Conservation (phyloP, 257 asterid genomes). For the Forsythia viridissima region DNA sequence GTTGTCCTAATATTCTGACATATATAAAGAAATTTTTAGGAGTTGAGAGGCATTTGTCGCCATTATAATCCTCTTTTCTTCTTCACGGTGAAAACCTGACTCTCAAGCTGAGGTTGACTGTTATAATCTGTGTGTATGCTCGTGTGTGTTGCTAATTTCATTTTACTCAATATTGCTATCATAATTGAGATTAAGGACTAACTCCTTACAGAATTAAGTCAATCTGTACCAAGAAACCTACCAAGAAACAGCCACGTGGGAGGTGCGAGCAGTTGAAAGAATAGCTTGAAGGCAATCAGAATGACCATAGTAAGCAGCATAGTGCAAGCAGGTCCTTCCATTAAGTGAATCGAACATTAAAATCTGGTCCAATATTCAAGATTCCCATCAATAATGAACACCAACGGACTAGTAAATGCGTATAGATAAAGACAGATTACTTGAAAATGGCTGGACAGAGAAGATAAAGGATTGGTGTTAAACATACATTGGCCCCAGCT, state of each 20-base stretch:
- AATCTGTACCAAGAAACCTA: constrained; percentile 26
- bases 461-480: constrained; percentile 2
- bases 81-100: not conserved
- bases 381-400: constrained; percentile 3
- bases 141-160: not conserved
- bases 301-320: constrained; percentile 93
- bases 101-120: not conserved
- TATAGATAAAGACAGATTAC: not conserved
- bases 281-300: constrained; percentile 73
- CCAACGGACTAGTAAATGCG: not conserved
- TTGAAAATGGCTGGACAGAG: not conserved
- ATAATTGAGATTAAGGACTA: not conserved
- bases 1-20: too few relatives aligned
- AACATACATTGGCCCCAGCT: constrained; percentile 89
- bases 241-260: constrained; percentile 88
- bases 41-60: not conserved
- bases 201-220: not conserved
- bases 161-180: not conserved
- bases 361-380: constrained; percentile 49
- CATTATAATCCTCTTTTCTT: not conserved
- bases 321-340: constrained; percentile 96
- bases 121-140: not conserved
- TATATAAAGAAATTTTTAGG: not conserved
- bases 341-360: constrained; percentile 82
- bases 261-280: constrained; percentile 75